phyloP scores from a whole-genome alignment of 257 asterid species.

The Lithospermum erythrorhizon region DNA sequence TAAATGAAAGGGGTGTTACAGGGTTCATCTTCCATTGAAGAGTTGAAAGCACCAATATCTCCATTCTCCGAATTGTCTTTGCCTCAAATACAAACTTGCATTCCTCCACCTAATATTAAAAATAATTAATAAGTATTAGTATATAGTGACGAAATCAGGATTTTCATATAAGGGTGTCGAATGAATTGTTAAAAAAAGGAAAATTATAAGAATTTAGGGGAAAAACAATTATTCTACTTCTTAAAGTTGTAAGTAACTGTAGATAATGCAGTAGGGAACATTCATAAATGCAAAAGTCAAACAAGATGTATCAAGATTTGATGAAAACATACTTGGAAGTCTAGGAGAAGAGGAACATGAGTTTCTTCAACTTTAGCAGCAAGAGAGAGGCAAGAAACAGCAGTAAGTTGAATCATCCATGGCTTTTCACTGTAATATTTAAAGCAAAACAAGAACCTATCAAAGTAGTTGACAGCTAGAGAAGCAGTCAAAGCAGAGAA shows the following conservation, averaged over 20 bases:
- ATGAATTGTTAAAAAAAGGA: no score
- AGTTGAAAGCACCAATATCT: constrained; percentile 45
- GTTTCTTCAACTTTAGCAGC: constrained; percentile 59
- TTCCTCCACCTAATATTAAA: constrained; percentile 35
- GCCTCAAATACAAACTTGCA: constrained; percentile 42
- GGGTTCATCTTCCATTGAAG: constrained; percentile 66
- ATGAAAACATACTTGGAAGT: constrained; percentile 34
- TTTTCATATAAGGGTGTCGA: no score
- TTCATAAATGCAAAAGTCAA: not conserved
- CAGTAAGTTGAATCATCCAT: constrained; percentile 47
- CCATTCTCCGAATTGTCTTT: constrained; percentile 59
- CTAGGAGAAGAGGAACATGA: constrained; percentile 42
- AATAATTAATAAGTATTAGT: no score
- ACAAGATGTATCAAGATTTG: constrained; percentile 7
- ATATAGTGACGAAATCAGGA: no score
- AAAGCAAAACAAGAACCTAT: constrained; percentile 25
- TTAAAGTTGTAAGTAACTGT: no score
- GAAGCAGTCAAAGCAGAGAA: constrained; percentile 46
- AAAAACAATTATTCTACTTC: no score
- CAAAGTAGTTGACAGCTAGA: constrained; percentile 42
- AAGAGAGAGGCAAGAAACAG: constrained; percentile 46
- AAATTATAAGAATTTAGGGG: no score
- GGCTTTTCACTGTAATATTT: constrained; percentile 26
- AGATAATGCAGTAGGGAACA: no score
- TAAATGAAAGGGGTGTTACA: constrained; percentile 48